A percentile compares a stretch with the other conserved stretches of the same genome.
phyloP scores from a whole-genome alignment of 192 early-diverging fungal genomes.

The Phycomyces blakesleeanus region DNA sequence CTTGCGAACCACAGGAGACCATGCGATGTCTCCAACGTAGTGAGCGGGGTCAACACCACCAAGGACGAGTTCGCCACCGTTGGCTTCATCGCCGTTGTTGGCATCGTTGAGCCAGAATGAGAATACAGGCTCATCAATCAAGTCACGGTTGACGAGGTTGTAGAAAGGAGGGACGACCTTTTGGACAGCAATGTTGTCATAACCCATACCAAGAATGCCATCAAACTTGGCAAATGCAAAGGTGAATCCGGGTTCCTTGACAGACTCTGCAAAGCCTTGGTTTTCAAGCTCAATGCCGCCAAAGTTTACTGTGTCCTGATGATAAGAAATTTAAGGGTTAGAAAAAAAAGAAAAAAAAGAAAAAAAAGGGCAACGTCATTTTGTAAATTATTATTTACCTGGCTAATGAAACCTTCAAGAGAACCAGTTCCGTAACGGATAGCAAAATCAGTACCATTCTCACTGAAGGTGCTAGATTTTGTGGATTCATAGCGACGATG shows the following conservation, averaged over 20 bases:
- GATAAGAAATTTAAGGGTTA: constrained; percentile 2
- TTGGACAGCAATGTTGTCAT: constrained; percentile 85
- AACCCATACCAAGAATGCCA: constrained; percentile 93
- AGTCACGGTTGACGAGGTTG: constrained; percentile 73
- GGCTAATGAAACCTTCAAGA: constrained; percentile 91
- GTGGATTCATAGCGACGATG: constrained; percentile 84
- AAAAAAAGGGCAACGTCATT: not conserved
- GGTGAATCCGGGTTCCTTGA: constrained; percentile 92
- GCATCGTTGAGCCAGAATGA: constrained; percentile 83
- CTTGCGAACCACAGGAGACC: constrained; percentile 85
- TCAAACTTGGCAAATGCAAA: constrained; percentile 96
- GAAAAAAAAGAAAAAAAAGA: constrained; percentile 2
- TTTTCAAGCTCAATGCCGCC: constrained; percentile 66
- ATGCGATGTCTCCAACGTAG: constrained; percentile 68
- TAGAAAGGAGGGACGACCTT: constrained; percentile 94
- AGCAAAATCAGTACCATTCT: constrained; percentile 93
- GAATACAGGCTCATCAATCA: constrained; percentile 85
- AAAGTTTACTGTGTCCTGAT: constrained; percentile 66
- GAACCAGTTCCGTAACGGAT: constrained; percentile 93
- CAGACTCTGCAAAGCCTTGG: constrained; percentile 93
- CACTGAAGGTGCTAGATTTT: constrained; percentile 72
- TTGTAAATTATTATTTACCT: constrained; percentile 42
- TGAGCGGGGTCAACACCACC: constrained; percentile 79
- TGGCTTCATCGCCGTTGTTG: constrained; percentile 48
- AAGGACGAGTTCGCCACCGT: constrained; percentile 86